phyloP scores from a whole-genome alignment of 1,139 yeast genomes.

The Diutina scorzettiae region DNA sequence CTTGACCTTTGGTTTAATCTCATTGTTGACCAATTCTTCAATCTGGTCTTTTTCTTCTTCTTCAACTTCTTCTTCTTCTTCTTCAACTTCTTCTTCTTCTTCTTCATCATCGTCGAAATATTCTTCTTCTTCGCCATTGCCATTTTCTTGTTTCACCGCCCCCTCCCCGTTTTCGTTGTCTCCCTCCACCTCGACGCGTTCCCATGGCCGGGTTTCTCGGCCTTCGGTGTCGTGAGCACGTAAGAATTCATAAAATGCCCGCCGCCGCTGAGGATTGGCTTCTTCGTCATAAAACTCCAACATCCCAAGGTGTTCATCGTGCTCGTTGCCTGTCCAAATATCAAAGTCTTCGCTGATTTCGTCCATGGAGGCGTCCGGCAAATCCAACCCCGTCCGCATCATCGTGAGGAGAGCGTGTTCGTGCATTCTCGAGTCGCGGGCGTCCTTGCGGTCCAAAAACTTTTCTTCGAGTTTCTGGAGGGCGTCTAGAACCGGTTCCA shows the following conservation, averaged over 20 bases:
- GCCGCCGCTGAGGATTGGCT: neutral
- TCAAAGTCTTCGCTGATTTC: neutral
- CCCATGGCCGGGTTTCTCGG: neutral
- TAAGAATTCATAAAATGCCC: neutral
- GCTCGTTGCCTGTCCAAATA: neutral
- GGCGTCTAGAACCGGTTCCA: neutral
- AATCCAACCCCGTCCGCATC: neutral
- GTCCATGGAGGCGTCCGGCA: neutral
- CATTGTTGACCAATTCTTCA: too few relatives aligned
- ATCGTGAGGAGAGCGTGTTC: neutral
- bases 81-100: neutral
- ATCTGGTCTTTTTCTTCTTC: neutral
- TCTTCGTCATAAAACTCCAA: neutral
- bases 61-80: neutral
- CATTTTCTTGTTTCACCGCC: neutral
- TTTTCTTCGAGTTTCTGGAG: neutral
- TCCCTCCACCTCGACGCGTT: neutral
- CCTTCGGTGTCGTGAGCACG: neutral
- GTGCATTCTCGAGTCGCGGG: neutral
- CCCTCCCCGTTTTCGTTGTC: neutral
- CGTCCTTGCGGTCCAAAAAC: neutral
- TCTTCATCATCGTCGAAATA: neutral
- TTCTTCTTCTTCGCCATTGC: neutral
- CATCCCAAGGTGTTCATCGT: neutral
- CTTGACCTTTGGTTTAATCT: too few relatives aligned